Conservation (phyloP, 148 eudicot species). For the Rhododendron ferrugineum region DNA sequence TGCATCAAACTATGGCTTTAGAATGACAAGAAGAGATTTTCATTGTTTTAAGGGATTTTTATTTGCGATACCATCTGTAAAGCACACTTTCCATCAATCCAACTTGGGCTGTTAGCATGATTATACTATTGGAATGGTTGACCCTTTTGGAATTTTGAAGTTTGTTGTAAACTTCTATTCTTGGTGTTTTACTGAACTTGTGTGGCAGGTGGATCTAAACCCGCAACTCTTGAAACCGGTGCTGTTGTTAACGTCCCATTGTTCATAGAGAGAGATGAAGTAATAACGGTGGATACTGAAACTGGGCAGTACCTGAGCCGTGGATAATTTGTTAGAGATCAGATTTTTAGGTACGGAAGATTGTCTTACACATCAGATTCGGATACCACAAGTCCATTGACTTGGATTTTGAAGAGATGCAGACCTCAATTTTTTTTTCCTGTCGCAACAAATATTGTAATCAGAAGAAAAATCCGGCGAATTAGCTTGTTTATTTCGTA, state of each 20-base stretch:
- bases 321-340: constrained; percentile 25
- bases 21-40: background rate
- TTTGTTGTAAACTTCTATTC: background rate
- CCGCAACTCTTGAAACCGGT: constrained; percentile 79
- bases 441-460: background rate
- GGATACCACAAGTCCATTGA: background rate
- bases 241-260: constrained; percentile 78
- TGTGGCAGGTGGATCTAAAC: constrained; percentile 74
- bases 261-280: constrained; percentile 60
- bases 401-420: background rate
- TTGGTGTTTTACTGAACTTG: background rate
- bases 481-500: background rate
- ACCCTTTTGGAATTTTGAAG: background rate
- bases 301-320: constrained; percentile 79
- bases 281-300: constrained; percentile 79
- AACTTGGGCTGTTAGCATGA: background rate
- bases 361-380: background rate
- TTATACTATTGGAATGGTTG: background rate
- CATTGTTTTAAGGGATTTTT: background rate
- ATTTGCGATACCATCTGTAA: background rate
- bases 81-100: background rate
- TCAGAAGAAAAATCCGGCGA: background rate
- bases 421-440: background rate
- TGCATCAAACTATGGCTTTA: background rate
- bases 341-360: constrained; percentile 3